Base-by-base conservation (phyloP, 2,329 filamentous ascomycete genomes). In the Rhynchosporium graminicola region DNA sequence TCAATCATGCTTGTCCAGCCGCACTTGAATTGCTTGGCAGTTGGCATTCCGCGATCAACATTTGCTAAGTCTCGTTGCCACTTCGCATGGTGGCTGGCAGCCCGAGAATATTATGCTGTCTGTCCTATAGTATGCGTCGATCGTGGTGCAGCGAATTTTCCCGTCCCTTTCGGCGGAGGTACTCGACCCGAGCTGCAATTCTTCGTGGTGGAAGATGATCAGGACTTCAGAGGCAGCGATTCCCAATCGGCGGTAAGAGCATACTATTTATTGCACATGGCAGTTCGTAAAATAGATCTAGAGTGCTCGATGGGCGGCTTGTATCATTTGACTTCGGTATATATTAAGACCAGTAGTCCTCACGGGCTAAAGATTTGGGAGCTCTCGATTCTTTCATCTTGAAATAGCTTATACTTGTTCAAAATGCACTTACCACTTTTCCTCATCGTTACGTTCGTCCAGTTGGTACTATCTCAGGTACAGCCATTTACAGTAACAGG, bases 401-500 rank as follows among this genome's bases (percentile, higher is more conserved):
- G 7, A 42, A 36, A 10, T 26, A 45, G 42, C 26, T 52, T 40
- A 33, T n/a, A 38, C 33, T 52, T 13, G 36, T 46, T 57, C 54
- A 57, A 12, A 13, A 57, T 57, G 54, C 33, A 57, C 31, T 45
- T 26, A 5, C 40, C 33, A 28, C 26, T 57, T 20, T 45, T 33
- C 13, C n/a, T 57, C 26, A 15, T 57, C 4, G 54, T 42, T 38
- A 40, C 31, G 26, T 42, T 36, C 40, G n/a, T 57, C 5, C 26
- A 57, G 12, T 31, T 57, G 40, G 54, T 13, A 46, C 43, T 46
- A 42, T 59, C 62, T 58, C 59, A 64, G 52, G 52, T 51, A 15
- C 45, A 61, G 5, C 62, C 62, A 48, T 64, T 64, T 42, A 48
- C 45, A n/a, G 55, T 64, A 15, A 64, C 62, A 4, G 62, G 62